Evolutionary conservation across 192 early-diverging fungal genomes (phyloP), one percentile per base, ranked within the genome.

Genomic region (Coemansia reversa): DNA sequence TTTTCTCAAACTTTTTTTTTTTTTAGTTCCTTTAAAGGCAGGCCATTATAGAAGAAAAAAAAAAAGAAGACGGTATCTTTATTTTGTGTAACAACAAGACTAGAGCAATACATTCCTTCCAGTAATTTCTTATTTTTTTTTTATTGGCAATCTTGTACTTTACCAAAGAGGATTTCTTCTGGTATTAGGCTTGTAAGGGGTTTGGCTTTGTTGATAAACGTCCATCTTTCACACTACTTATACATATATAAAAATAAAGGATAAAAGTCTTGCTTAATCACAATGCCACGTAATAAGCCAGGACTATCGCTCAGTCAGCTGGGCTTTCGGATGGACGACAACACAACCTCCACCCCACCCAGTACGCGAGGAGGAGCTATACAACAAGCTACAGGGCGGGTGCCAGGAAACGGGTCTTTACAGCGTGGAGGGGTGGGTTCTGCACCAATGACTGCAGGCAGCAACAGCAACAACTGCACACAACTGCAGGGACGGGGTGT

Each of bases 251-350:
- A 32, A 32, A 32, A 32, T 32, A 32, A 32, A 7, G 30, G 49
- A n/a, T 12, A 11, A 23, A 5, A 45, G 16, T 32, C 32, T 60
- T 39, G n/a, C 28, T 8, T 28, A 5, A 20, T 5, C 9, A 50
- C 24, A 2, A 79, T 80, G 77, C 68, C 68, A 33, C 77, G 77
- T 48, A 69, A 66, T 39, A 80, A 74, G 62, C 77, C 77, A 3
- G 72, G 69, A 29, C 66, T 80, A 45, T 70, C 68, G 27, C 68
- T 80, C 11, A 74, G 72, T 24, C 72, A 74, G 58, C 62, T 74
- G 48, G 77, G 72, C 32, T 69, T 74, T 51, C 22, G 35, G 47
- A 33, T 73, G 24, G 60, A 62, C 51, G 66, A 60, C 50, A 67
- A 35, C 29, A 27, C 55, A 11, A 53, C 58, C 58, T 25, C 61